Base-by-base conservation (phyloP, 208 protist species). In the Naegleria fowleri region DNA sequence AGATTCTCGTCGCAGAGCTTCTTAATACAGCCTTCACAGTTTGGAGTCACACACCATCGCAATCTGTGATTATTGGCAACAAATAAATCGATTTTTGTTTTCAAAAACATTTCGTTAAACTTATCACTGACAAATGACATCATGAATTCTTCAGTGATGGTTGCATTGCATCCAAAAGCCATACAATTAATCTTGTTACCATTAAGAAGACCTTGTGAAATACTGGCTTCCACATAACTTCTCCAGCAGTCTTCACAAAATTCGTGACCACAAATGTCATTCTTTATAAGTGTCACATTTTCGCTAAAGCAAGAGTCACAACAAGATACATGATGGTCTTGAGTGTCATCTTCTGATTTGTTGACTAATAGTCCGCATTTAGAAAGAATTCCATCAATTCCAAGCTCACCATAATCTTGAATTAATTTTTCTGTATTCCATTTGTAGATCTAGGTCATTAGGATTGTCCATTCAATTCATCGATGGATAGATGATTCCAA, bases 351-450 rank as follows among this genome's bases (percentile, higher is more conserved):
- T 29, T 15, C 1, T 22, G 55, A 29, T 36, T 36, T 36, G n/a
- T 79, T 79, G n/a, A 36, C n/a, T 36, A 36, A 79, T 79, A 79
- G 36, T 36, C 67, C 67, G 36, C 13, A 15, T 43, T 85, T 85
- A 0, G 22, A 25, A 25, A 85, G 41, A 29, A 85, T 43, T 43
- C n/a, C 13, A 43, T 43, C 79, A 22, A 43, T 16, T 85, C 79
- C 79, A 85, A 19, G n/a, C 38, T 85, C 79, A 39, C n/a, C 79
- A 85, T 36, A 85, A 39, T 85, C 79, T 85, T 5, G 9, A 85
- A 85, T 85, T 43, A 85, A 25, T 43, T 85, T 85, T 7, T 85
- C 79, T 22, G 9, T 22, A 43, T 85, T 85, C 79, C 79, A 85
- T 29, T 85, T 39, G 43, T 85, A 85, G 13, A 25, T 7, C 22